Evolutionary conservation across 768 basidiomycete genomes (phyloP).

Genomic region (Lentinula sp.): DNA sequence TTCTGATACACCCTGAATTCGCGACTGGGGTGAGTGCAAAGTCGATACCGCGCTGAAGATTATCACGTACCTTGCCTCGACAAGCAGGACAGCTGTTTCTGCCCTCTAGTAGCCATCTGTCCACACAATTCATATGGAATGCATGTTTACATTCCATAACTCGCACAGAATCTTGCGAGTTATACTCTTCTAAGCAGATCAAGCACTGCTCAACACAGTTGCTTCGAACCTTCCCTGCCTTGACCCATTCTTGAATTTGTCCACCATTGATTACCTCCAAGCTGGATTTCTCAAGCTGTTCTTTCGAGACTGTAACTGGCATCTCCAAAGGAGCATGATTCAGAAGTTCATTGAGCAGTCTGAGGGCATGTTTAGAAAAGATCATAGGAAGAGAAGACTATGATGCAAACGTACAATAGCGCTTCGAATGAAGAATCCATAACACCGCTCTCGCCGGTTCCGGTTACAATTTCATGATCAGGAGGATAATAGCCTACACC

Average conservation of each 20-base stretch:
- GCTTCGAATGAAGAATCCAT: constrained; percentile 73
- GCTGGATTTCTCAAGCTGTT: constrained; percentile 82
- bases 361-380: constrained; percentile 16
- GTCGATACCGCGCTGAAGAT: not conserved
- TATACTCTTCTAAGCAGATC: constrained; percentile 87
- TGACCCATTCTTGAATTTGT: constrained; percentile 48
- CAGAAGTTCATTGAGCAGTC: constrained; percentile 79
- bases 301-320: constrained; percentile 74
- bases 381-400: not conserved
- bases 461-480: constrained; percentile 79
- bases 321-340: constrained; percentile 55
- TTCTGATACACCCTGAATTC: constrained; percentile 1
- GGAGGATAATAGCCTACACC: constrained; percentile 82
- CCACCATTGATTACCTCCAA: constrained; percentile 65
- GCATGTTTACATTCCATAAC: constrained; percentile 79
- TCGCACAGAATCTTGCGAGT: constrained; percentile 69
- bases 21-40: not conserved
- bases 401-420: constrained; percentile 45
- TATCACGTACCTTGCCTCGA: constrained; percentile 55
- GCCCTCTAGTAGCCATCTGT: constrained; percentile 81
- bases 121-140: constrained; percentile 88
- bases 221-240: constrained; percentile 57
- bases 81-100: constrained; percentile 92
- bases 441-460: constrained; percentile 59
- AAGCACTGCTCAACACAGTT: constrained; percentile 81